These are phyloP conservation scores for Kewa caespitosa DNA, from an alignment of 179 eudicot genomes.

Conservation along the genomic window DNA sequence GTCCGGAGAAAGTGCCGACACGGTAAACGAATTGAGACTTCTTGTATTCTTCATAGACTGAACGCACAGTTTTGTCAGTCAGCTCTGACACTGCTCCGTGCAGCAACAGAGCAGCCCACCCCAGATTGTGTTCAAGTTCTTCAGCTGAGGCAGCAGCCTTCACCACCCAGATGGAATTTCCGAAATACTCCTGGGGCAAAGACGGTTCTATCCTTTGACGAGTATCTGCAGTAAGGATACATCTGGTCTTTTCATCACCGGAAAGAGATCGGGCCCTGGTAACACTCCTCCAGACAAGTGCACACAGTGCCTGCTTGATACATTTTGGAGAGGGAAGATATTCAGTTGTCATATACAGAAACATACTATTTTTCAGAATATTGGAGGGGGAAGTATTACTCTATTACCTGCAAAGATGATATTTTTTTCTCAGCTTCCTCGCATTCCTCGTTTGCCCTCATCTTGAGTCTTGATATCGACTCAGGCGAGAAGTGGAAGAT, in stretches of 20 bases:
- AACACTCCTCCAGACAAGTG: constrained; percentile 36
- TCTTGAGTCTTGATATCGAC: constrained; percentile 17
- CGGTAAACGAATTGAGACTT: constrained; percentile 18
- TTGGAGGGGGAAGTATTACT: too few relatives aligned
- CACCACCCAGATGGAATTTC: constrained; percentile 19
- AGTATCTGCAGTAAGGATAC: constrained; percentile 27
- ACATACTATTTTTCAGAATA: too few relatives aligned
- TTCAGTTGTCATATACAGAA: too few relatives aligned
- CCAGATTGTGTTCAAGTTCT: constrained; percentile 6
- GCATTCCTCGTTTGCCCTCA: constrained; percentile 2
- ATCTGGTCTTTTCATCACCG: constrained; percentile 29
- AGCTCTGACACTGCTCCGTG: constrained; percentile 10
- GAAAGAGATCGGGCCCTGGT: constrained; percentile 21
- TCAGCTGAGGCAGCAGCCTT: constrained; percentile 13
- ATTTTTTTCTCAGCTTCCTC: constrained; percentile 6
- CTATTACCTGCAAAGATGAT: constrained; percentile 52
- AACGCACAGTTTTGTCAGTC: not conserved
- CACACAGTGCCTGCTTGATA: constrained; percentile 44
- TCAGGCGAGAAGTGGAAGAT: constrained; percentile 28
- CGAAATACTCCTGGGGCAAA: constrained; percentile 14
- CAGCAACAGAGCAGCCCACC: constrained; percentile 6
- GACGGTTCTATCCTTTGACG: constrained; percentile 25
- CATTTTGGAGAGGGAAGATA: too few relatives aligned
- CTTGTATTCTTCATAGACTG: constrained; percentile 15
- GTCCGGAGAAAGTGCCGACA: not conserved